These are phyloP conservation scores for Aspergillus sp. DNA, from an alignment of 2,329 filamentous ascomycete genomes.

Conservation along the genomic window DNA sequence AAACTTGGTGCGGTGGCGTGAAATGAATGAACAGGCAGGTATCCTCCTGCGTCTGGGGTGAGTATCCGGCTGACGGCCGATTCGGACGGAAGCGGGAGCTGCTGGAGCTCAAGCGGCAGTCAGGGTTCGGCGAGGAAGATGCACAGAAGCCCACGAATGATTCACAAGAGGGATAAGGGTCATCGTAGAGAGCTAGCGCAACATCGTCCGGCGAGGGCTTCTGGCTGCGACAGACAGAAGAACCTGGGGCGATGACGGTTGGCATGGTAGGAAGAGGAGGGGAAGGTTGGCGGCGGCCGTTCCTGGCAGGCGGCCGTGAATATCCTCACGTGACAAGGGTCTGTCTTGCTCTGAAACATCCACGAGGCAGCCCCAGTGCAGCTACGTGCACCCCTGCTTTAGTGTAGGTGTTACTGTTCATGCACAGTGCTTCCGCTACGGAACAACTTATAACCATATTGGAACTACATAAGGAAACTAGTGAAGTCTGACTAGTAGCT, in stretches of 20 bases:
- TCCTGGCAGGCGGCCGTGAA: constrained; percentile 18
- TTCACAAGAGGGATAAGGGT: constrained; percentile 21
- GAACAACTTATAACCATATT: neutral
- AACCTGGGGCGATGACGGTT: constrained; percentile 4
- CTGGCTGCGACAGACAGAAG: constrained; percentile 19
- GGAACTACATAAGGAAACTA: neutral
- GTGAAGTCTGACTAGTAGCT: neutral
- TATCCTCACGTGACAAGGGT: constrained; percentile 17
- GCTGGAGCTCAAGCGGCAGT: constrained; percentile 22
- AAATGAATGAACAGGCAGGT: constrained; percentile 4
- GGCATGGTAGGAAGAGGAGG: constrained; percentile 14
- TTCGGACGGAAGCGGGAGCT: constrained; percentile 23
- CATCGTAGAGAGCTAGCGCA: constrained; percentile 31
- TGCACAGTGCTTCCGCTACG: neutral
- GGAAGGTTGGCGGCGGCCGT: constrained; percentile 10
- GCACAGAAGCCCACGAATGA: constrained; percentile 26
- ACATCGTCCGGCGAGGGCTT: constrained; percentile 23
- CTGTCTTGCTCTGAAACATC: constrained; percentile 2
- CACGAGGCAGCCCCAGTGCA: neutral
- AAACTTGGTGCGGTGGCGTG: neutral
- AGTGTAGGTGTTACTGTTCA: neutral
- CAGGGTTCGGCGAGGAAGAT: constrained; percentile 22
- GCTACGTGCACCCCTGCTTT: neutral
- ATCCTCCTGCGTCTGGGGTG: neutral
- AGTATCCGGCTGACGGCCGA: constrained; percentile 13